A percentile compares a stretch with the other conserved stretches of the same genome.
Conservation (phyloP, 768 basidiomycete genomes). For the Rhodotorula sphaerocarpa region DNA sequence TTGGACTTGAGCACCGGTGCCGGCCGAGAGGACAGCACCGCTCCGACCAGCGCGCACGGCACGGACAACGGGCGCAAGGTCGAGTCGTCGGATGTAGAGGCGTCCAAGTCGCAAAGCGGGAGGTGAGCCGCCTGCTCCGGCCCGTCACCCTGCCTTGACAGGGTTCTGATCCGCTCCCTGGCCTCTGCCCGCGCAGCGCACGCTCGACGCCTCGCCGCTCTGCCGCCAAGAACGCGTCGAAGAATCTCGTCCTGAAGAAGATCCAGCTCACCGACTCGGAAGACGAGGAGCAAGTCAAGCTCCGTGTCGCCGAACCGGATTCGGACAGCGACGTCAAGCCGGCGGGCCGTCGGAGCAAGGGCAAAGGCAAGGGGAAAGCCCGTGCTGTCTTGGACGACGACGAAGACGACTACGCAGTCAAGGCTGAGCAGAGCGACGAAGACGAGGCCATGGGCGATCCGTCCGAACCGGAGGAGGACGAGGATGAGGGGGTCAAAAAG, state of each 20-base stretch:
- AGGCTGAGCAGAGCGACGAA: neutral
- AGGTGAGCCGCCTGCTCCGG: neutral
- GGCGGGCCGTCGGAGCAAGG: neutral
- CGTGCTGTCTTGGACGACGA: slow-evolving; percentile 4
- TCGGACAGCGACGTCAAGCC: neutral
- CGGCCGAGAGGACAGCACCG: neutral
- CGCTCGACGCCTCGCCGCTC: slow-evolving; percentile 7
- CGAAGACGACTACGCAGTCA: neutral
- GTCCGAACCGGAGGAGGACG: neutral
- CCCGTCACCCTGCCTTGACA: too few relatives aligned
- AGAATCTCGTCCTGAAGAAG: neutral
- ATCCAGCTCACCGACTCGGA: slow-evolving; percentile 8
- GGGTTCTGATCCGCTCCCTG: too few relatives aligned
- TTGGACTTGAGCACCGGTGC: too few relatives aligned
- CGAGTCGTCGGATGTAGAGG: too few relatives aligned
- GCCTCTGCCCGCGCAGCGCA: too few relatives aligned
- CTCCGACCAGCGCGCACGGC: slow-evolving; percentile 10
- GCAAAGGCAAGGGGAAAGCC: slow-evolving; percentile 16
- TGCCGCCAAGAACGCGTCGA: neutral
- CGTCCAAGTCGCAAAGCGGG: neutral
- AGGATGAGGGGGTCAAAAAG: slow-evolving; percentile 15
- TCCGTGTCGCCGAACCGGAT: too few relatives aligned
- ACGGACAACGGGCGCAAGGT: neutral
- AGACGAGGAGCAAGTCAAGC: neutral
- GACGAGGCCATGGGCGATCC: neutral